A percentile compares a stretch with the other conserved stretches of the same genome.
These are phyloP conservation scores for Xylaria sp. DNA, from an alignment of 2,329 filamentous ascomycete species.

Conservation along the genomic window DNA sequence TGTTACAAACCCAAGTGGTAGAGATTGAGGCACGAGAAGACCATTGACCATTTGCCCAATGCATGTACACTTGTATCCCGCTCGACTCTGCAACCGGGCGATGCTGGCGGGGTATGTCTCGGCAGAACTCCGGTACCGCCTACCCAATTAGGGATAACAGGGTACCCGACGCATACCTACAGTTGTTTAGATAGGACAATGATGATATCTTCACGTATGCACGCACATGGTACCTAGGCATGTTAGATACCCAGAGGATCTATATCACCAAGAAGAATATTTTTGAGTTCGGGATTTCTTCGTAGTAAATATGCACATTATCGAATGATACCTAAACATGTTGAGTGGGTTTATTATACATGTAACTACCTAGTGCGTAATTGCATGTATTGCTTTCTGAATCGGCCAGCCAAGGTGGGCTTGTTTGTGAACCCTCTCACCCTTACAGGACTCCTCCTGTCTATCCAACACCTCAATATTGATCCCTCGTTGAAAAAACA, in stretches of 20 bases:
- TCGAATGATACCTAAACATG: too few species aligned
- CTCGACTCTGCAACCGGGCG: slow-evolving; percentile 33
- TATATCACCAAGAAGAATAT: too few species aligned
- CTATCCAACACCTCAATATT: background rate
- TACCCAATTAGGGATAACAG: background rate
- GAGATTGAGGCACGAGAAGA: slow-evolving; percentile 10
- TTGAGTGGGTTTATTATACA: background rate
- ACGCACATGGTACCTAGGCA: too few species aligned
- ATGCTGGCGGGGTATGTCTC: slow-evolving; percentile 36
- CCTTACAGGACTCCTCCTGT: background rate
- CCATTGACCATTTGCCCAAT: background rate
- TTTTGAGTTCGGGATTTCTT: too few species aligned
- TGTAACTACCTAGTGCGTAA: background rate
- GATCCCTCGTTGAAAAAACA: background rate
- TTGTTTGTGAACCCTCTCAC: too few species aligned
- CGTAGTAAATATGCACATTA: too few species aligned
- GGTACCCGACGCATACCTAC: background rate
- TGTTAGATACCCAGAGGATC: too few species aligned
- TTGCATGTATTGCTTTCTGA: too few species aligned
- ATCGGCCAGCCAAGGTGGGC: too few species aligned
- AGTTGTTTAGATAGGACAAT: too few species aligned
- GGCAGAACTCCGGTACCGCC: slow-evolving; percentile 40
- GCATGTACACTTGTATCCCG: background rate
- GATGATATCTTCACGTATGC: too few species aligned
- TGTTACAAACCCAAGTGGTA: slow-evolving; percentile 23